Evolutionary conservation across 139 green algal species (phyloP).

Genomic region (Chlorella sp.): DNA sequence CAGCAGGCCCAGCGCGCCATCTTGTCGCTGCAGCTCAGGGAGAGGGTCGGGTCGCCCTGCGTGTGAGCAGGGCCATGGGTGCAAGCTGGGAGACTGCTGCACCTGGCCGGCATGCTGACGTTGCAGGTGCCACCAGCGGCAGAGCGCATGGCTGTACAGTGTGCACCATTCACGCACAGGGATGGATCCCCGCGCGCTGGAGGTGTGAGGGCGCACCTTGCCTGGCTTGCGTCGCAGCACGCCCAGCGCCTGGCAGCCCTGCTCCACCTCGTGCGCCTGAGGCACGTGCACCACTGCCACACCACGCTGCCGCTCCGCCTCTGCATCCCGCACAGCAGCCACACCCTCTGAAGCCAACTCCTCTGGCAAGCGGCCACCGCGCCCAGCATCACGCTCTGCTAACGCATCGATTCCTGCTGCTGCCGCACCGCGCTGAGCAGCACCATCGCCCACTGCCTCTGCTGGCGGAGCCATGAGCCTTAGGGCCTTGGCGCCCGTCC

Average conservation of each 20-base stretch:
- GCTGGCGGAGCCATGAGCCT: too few species aligned
- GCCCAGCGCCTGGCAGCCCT: slow-evolving; percentile 43
- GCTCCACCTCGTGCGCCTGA: slow-evolving; percentile 59
- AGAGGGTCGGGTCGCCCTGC: slow-evolving; percentile 76
- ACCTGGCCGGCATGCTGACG: too few species aligned
- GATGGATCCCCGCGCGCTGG: not conserved
- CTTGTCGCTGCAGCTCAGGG: slow-evolving; percentile 95
- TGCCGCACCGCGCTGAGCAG: not conserved
- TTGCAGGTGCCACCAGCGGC: not conserved
- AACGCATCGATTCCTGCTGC: not conserved
- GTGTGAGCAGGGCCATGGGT: not conserved
- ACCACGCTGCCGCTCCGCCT: too few species aligned
- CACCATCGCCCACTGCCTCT: too few species aligned
- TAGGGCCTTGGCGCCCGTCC: slow-evolving; percentile 1
- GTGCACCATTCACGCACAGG: not conserved
- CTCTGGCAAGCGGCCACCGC: not conserved
- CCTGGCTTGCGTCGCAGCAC: slow-evolving; percentile 82
- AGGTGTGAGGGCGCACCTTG: slow-evolving; percentile 11
- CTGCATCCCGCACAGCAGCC: too few species aligned
- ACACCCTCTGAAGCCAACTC: not conserved
- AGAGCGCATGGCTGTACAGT: not conserved
- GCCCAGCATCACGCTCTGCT: too few species aligned
- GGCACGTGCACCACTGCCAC: slow-evolving; percentile 26
- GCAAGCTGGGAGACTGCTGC: too few species aligned
- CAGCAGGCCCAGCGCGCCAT: slow-evolving; percentile 77